Base-by-base conservation (phyloP, 176 grass and related monocot species). In the Saccharum officinarum region DNA sequence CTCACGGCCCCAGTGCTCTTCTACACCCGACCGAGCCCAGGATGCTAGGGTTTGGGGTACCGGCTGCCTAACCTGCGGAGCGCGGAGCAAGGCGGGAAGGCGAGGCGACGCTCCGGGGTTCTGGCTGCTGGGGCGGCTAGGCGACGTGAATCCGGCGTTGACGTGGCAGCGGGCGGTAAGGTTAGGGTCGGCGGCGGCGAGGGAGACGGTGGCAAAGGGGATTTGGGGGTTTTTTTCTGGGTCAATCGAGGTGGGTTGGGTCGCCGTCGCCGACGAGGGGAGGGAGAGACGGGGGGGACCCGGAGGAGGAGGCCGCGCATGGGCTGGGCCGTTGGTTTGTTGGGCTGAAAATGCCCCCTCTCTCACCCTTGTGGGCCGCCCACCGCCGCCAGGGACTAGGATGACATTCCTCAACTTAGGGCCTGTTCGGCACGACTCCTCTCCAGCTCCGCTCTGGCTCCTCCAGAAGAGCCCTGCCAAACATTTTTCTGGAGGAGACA, bases 1-100 rank as follows among this genome's bases (percentile, higher is more conserved):
- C 82, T 84, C 72, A 76, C 60, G 41, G 41, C 70, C 57, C 82
- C 71, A 66, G 40, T 67, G 59, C 64, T 69, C 71, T 84, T 84
- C 71, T 75, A 84, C 60, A 13, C 22, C 82, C 60, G 22, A 34
- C 82, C 61, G 14, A 2, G 20, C 4, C 42, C 41, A 80, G 40
- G 57, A 80, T 50, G 44, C 62, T 69, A 81, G 65, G 46, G 47
- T 69, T 69, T 38, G 65, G 45, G 45, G 37, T 81, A 55, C 10
- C 10, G 17, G 30, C 12, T 4, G 8, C 16, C 79, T 38, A 25
- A 70, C 31, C 22, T 75, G 45, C n/a, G 46, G 12, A 16, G 64
- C 44, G 41, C 28, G 15, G 15, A 20, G 30, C 23, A 8, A 26
- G 41, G 23, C 6, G 42, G 13, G 1, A 26, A 25, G n/a, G 69